phyloP scores from a whole-genome alignment of 2,329 filamentous ascomycete species.

The Trichophyton mentagrophytes region DNA sequence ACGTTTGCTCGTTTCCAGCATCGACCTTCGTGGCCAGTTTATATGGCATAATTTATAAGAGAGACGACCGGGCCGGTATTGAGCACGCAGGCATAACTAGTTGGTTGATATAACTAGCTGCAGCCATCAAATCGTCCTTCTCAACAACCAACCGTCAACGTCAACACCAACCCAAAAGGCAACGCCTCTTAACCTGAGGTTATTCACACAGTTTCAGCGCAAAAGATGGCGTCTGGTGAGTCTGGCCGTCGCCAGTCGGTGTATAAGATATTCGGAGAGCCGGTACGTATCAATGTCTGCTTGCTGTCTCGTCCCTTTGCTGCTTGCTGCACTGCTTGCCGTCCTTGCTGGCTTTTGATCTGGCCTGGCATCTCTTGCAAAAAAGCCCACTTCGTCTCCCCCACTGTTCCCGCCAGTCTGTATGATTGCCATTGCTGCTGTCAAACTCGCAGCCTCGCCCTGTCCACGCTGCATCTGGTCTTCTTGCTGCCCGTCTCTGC shows the following conservation, averaged over 20 bases:
- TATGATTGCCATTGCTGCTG: background rate
- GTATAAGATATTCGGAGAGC: constrained; percentile 26
- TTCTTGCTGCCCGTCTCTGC: background rate
- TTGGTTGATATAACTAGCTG: background rate
- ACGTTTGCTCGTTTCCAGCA: no score
- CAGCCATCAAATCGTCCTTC: background rate
- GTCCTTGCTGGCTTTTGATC: background rate
- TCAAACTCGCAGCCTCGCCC: background rate
- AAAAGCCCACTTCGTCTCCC: background rate
- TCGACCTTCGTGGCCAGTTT: no score
- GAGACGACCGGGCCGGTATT: background rate
- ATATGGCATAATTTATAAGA: background rate
- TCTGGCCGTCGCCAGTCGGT: constrained; percentile 21
- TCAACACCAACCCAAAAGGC: no score
- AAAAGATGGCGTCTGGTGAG: constrained; percentile 21
- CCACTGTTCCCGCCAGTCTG: background rate
- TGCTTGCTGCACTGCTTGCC: background rate
- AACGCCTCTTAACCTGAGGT: no score
- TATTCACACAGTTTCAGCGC: background rate
- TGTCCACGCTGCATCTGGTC: background rate
- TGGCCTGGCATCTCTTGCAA: background rate
- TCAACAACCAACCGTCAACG: no score
- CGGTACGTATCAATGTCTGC: constrained; percentile 19
- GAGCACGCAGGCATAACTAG: no score
- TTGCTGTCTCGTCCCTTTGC: background rate